Percentiles rank a stretch among this genome's conserved stretches.
These are phyloP conservation scores for Haberlea rhodopensis DNA, from an alignment of 257 asterid genomes.

Conservation along the genomic window DNA sequence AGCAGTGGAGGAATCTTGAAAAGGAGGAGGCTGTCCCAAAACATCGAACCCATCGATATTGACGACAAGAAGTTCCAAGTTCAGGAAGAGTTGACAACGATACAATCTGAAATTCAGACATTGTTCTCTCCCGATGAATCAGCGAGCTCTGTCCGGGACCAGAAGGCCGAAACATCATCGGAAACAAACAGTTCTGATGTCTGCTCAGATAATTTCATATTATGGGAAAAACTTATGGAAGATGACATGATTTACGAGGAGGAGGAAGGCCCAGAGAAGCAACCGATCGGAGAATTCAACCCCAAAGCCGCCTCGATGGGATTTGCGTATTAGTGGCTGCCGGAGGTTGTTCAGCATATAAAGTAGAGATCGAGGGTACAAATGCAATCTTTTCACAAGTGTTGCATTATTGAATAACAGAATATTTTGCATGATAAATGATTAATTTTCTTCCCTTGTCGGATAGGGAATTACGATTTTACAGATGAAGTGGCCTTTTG, in stretches of 20 bases:
- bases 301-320: slow-evolving; percentile 33
- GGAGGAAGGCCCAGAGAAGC: slow-evolving; percentile 19
- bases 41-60: slow-evolving; percentile 15
- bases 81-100: slow-evolving; percentile 39
- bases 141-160: slow-evolving; percentile 33
- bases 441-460: no score
- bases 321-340: slow-evolving; percentile 8
- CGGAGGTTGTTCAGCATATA: no score
- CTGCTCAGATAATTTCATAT: slow-evolving; percentile 57
- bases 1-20: slow-evolving; percentile 29
- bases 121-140: slow-evolving; percentile 49
- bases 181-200: slow-evolving; percentile 27
- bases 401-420: no score
- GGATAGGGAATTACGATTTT: no score
- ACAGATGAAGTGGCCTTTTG: no score
- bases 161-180: slow-evolving; percentile 23
- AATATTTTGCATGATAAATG: no score
- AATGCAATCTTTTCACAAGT: no score
- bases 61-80: slow-evolving; percentile 26
- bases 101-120: slow-evolving; percentile 40
- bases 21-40: slow-evolving; percentile 27
- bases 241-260: slow-evolving; percentile 84
- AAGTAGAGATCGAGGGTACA: no score
- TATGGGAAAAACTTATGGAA: slow-evolving; percentile 92
- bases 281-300: slow-evolving; percentile 45